phyloP scores from a whole-genome alignment of 73 alveolate genomes.

The Paramecium caudatum region DNA sequence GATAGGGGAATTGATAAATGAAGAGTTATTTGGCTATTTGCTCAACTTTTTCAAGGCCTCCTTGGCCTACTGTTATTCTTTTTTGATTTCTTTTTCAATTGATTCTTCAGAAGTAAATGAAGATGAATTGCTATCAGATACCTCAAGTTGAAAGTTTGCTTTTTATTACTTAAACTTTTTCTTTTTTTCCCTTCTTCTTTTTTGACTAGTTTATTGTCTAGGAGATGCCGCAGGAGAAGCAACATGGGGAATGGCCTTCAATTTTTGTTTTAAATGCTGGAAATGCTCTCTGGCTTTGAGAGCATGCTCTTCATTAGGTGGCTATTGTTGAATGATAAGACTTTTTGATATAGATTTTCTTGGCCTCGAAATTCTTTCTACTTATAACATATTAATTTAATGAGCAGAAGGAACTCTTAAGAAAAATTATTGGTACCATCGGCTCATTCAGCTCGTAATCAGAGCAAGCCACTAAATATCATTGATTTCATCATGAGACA shows the following conservation, averaged over 20 bases:
- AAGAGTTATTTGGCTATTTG: neutral
- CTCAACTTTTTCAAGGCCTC: slow-evolving; percentile 5
- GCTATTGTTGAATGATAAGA: neutral
- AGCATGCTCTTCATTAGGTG: neutral
- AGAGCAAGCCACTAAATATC: neutral
- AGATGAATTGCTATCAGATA: slow-evolving; percentile 3
- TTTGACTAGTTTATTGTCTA: neutral
- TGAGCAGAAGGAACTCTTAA: slow-evolving; percentile 24
- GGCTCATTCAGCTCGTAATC: neutral
- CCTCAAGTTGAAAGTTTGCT: neutral
- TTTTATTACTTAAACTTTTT: slow-evolving; percentile 2
- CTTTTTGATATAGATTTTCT: neutral
- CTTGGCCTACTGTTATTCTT: neutral
- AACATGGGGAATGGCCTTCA: neutral
- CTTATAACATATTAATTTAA: slow-evolving; percentile 24
- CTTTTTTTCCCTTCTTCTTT: neutral
- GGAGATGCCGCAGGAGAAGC: neutral
- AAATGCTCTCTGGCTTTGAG: neutral
- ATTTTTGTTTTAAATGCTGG: neutral
- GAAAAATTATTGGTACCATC: neutral
- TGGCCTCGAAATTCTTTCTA: neutral
- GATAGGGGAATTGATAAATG: neutral
- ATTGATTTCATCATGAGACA: slow-evolving; percentile 16
- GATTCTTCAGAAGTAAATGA: too few species aligned
- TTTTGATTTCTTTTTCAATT: neutral